Evolutionary conservation across 371 early-diverging fungal species (phyloP), one percentile per base, ranked within the genome.

Genomic region (Apophysomyces trapeziformis): DNA sequence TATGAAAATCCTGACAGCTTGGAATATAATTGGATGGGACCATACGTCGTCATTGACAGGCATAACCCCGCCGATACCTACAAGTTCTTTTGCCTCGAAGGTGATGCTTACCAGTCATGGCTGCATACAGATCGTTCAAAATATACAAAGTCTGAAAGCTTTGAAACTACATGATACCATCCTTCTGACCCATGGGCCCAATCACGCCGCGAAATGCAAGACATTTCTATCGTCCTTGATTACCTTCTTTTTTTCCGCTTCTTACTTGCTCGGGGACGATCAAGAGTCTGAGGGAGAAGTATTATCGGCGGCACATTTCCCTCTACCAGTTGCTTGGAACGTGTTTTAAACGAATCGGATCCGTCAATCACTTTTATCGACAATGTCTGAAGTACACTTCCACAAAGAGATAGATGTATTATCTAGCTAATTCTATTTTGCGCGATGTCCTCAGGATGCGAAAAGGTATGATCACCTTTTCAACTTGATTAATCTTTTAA

Each of bases 11-110:
- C 45, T 12, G 5, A 38, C 32, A 50, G 62, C 11, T 38, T 65
- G 58, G 68, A 68, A 16, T 50, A 35, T 13, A 60, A 58, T 68
- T 68, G 68, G 68, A 63, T 61, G 26, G 63, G 68, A 4, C 68
- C 64, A 0, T 63, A 59, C 21, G 43, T 38, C 2, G 56, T 68
- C 11, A 3, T 54, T n/a, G 63, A 36, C 16, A 13, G 7, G 0
- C 57, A 63, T 38, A 14, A 1, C 1, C 63, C 62, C 18, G 50
- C 58, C 6, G 38, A 68, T 35, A 63, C n/a, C 14, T 68, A 68
- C 32, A 50, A 68, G 39, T 26, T 68, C 0, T 21, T 46, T 11
- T 38, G 47, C 13, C 16, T 50, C 26, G 0, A 47, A 5, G 60
- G 60, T 7, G 39, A 68, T 7, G 7, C 39, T 1, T 68, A 63